These are phyloP conservation scores for Fagus crenata DNA, from an alignment of 306 rosid genomes.

Conservation along the genomic window DNA sequence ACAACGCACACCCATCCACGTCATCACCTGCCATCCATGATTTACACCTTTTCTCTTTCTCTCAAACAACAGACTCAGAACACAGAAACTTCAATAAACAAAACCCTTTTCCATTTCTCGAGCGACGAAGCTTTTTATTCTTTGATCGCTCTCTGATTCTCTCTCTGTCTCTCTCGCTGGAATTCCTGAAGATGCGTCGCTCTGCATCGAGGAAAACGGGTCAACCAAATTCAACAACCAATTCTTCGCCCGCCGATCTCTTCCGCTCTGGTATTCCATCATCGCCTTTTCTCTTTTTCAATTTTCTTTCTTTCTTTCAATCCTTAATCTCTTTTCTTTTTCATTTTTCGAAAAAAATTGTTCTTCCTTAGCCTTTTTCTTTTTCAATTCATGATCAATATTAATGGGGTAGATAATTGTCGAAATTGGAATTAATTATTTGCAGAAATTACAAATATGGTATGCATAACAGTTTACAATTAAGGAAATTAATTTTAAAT, in stretches of 20 bases:
- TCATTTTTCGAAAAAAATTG: too few species aligned
- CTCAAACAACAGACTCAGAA: not conserved
- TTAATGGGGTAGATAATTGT: too few species aligned
- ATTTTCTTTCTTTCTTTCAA: not conserved
- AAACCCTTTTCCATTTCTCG: not conserved
- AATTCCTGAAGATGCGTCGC: constrained; percentile 80
- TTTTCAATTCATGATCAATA: too few species aligned
- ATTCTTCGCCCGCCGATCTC: constrained; percentile 73
- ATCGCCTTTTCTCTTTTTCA: not conserved
- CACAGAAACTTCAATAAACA: not conserved
- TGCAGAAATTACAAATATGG: too few species aligned
- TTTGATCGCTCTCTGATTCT: constrained; percentile 13
- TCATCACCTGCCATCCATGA: too few species aligned
- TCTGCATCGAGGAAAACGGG: constrained; percentile 67
- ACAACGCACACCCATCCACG: too few species aligned
- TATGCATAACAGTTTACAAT: too few species aligned
- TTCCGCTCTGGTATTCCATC: constrained; percentile 69
- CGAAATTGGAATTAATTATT: too few species aligned
- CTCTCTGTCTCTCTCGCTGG: constrained; percentile 29
- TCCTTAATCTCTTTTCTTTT: too few species aligned
- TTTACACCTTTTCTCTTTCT: too few species aligned
- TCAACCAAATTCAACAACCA: constrained; percentile 66
- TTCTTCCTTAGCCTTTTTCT: too few species aligned
- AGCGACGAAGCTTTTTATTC: constrained; percentile 22
- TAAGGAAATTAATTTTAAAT: too few species aligned